A percentile compares a stretch with the other conserved stretches of the same genome.
These are phyloP conservation scores for Symbiotaphrina buchneri DNA, from an alignment of 495 filamentous ascomycete species.

Conservation along the genomic window DNA sequence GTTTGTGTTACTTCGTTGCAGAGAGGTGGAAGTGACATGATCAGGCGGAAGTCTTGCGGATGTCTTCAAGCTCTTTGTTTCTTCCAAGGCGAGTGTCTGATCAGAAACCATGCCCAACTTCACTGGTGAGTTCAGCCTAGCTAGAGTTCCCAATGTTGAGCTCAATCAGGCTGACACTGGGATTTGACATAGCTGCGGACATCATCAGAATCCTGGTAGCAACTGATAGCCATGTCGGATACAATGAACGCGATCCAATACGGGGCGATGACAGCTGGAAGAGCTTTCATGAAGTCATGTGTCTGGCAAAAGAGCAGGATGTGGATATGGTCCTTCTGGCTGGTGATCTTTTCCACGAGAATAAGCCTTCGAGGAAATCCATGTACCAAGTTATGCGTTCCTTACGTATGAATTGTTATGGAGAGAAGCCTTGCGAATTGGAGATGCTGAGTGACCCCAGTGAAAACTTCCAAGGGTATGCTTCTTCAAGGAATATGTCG, in stretches of 20 bases:
- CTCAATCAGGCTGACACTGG: too few relatives aligned
- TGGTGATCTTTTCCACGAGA: slow-evolving; percentile 95
- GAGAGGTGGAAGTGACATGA: too few relatives aligned
- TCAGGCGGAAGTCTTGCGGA: too few relatives aligned
- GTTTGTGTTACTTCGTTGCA: too few relatives aligned
- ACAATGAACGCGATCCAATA: slow-evolving; percentile 77
- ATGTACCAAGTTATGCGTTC: slow-evolving; percentile 96
- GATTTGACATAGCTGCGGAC: slow-evolving; percentile 40
- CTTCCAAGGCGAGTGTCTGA: too few relatives aligned
- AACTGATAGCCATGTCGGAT: slow-evolving; percentile 95
- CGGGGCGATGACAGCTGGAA: slow-evolving; percentile 95
- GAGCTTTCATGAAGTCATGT: slow-evolving; percentile 90
- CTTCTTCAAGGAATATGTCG: neutral
- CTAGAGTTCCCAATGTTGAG: too few relatives aligned
- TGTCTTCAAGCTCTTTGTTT: too few relatives aligned
- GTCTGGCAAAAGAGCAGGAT: slow-evolving; percentile 63
- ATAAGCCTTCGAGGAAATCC: slow-evolving; percentile 85
- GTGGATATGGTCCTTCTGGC: slow-evolving; percentile 93
- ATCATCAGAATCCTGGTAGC: slow-evolving; percentile 88
- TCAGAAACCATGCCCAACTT: too few relatives aligned
- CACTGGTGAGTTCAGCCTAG: too few relatives aligned
- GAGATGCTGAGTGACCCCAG: slow-evolving; percentile 85
- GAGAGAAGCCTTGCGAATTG: slow-evolving; percentile 85
- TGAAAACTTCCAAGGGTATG: slow-evolving; percentile 54
- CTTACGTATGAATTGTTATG: slow-evolving; percentile 78